Evolutionary conservation across 2,329 filamentous ascomycete species (phyloP).

Genomic region (Fonsecaea pugnacius): DNA sequence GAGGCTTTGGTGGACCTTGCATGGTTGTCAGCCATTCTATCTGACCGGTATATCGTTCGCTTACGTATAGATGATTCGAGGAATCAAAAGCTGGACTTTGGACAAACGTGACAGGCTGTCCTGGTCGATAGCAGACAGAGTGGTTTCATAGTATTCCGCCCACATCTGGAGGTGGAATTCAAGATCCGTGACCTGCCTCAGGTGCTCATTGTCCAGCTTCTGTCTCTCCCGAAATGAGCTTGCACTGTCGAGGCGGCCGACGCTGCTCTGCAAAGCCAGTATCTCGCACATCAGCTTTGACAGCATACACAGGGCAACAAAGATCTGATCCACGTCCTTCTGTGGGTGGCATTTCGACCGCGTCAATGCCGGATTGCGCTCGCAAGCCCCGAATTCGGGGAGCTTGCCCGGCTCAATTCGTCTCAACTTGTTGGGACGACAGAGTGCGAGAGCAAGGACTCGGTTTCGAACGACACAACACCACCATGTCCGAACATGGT

Average conservation of each 20-base stretch:
- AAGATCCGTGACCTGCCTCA: background rate
- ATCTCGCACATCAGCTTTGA: background rate
- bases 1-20: conserved; percentile 6
- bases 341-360: background rate
- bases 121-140: background rate
- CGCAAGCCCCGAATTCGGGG: background rate
- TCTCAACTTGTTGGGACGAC: conserved; percentile 6
- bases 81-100: background rate
- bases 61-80: conserved; percentile 5
- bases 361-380: background rate
- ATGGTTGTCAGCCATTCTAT: background rate
- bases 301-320: background rate
- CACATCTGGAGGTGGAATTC: background rate
- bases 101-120: conserved; percentile 2
- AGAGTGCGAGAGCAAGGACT: background rate
- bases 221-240: background rate
- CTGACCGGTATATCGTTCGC: background rate
- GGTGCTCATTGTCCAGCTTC: background rate
- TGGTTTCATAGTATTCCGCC: conserved; percentile 7
- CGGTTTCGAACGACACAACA: conserved; percentile 5
- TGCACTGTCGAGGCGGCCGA: background rate
- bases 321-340: conserved; percentile 1
- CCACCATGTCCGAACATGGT: background rate
- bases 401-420: background rate
- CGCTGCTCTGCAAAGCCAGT: background rate